These are phyloP conservation scores for Dendryphion nanum DNA, from an alignment of 2,329 filamentous ascomycete genomes.

Conservation along the genomic window DNA sequence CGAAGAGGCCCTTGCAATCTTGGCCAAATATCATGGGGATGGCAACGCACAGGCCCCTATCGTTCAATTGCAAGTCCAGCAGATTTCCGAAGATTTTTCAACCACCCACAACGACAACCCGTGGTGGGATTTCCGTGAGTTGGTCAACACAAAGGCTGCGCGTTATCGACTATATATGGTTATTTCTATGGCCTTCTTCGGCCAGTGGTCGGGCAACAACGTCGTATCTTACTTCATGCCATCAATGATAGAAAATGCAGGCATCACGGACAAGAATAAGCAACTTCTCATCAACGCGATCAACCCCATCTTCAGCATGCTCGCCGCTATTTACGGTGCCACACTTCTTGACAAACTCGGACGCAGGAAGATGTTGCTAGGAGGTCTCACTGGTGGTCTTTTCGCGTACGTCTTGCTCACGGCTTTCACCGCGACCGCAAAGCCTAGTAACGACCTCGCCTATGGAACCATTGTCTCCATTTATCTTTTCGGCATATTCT, in stretches of 20 bases:
- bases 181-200: slow-evolving; percentile 43
- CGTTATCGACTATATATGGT: slow-evolving; percentile 39
- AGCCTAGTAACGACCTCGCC: slow-evolving; percentile 22
- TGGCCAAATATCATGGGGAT: slow-evolving; percentile 59
- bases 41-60: slow-evolving; percentile 38
- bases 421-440: slow-evolving; percentile 34
- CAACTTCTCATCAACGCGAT: slow-evolving; percentile 44
- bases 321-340: slow-evolving; percentile 40
- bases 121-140: slow-evolving; percentile 37
- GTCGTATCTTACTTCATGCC: slow-evolving; percentile 35
- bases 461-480: slow-evolving; percentile 42
- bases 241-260: slow-evolving; percentile 20
- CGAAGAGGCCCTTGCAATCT: slow-evolving; percentile 57
- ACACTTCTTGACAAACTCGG: slow-evolving; percentile 34
- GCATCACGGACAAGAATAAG: slow-evolving; percentile 34
- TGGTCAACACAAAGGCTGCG: slow-evolving; percentile 29
- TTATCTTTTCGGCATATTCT: slow-evolving; percentile 42
- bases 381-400: slow-evolving; percentile 34
- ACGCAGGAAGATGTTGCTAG: slow-evolving; percentile 36
- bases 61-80: slow-evolving; percentile 36
- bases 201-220: slow-evolving; percentile 43
- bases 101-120: slow-evolving; percentile 28
- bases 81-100: slow-evolving; percentile 35
- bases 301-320: slow-evolving; percentile 40
- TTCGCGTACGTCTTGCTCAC: slow-evolving; percentile 36